phyloP scores from a whole-genome alignment of 1,139 yeast genomes.

The Saccharomyces hybrid region DNA sequence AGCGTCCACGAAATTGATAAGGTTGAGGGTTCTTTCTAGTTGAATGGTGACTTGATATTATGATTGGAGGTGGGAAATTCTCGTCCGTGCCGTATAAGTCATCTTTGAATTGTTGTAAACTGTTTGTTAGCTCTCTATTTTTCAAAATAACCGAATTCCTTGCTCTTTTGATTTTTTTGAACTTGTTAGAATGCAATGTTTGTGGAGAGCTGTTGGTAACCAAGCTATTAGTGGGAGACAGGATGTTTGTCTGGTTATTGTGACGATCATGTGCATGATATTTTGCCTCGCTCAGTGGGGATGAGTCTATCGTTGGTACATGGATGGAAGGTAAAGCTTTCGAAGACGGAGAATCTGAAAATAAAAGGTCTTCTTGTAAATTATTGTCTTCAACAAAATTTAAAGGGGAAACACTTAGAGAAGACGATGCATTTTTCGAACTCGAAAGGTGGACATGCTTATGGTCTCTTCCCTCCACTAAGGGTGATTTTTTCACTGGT shows the following conservation, averaged over 20 bases:
- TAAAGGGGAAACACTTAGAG: background rate
- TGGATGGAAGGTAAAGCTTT: background rate
- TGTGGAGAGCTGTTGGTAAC: background rate
- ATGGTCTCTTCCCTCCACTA: conserved; percentile 15
- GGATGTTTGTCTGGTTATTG: background rate
- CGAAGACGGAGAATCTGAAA: background rate
- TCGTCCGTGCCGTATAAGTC: conserved; percentile 30
- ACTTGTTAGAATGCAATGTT: conserved; percentile 8
- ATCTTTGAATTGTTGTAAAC: conserved; percentile 31
- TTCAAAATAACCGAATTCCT: conserved; percentile 29
- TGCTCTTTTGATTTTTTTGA: conserved; percentile 23
- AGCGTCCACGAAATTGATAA: background rate
- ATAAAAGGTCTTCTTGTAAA: background rate
- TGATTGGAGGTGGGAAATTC: conserved; percentile 1
- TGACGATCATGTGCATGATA: conserved; percentile 1
- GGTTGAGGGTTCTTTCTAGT: background rate
- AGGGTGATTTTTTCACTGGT: conserved; percentile 30
- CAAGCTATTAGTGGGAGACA: conserved; percentile 2
- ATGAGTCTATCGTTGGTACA: conserved; percentile 1
- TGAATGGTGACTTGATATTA: conserved; percentile 4
- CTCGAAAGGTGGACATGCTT: conserved; percentile 2
- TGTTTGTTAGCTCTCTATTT: conserved; percentile 27
- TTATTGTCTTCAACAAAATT: background rate
- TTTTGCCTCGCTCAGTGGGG: conserved; percentile 2
- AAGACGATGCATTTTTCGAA: background rate